phyloP scores from a whole-genome alignment of 1,139 yeast species.

The Candida glucosophila region DNA sequence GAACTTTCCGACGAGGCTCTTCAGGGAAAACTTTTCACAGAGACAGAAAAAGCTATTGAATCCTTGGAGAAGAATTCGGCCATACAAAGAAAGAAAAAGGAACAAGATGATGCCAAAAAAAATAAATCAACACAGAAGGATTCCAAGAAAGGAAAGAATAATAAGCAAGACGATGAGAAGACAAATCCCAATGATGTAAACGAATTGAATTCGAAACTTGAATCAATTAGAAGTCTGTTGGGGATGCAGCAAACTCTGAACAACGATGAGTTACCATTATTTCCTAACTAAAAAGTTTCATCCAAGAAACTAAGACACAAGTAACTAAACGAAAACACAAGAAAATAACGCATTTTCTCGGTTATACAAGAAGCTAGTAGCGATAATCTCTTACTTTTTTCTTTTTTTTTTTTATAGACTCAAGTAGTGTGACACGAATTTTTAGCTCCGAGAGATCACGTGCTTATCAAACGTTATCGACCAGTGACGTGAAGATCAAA shows the following conservation, averaged over 20 bases:
- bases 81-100: constrained; percentile 41
- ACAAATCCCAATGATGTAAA: constrained; percentile 26
- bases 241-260: constrained; percentile 11
- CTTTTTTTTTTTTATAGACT: too few species aligned
- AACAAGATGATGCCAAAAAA: too few species aligned
- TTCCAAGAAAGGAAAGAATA: constrained; percentile 9
- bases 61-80: constrained; percentile 66
- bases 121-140: constrained; percentile 5
- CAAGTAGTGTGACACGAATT: too few species aligned
- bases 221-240: constrained; percentile 16
- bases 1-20: constrained; percentile 58
- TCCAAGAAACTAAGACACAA: too few species aligned
- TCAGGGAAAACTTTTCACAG: constrained; percentile 54
- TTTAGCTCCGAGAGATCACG: too few species aligned
- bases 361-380: too few species aligned
- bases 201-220: constrained; percentile 28
- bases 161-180: constrained; percentile 14
- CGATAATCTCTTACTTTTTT: too few species aligned
- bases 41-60: constrained; percentile 49
- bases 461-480: too few species aligned
- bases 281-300: too few species aligned
- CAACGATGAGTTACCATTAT: constrained; percentile 16
- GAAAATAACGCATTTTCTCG: too few species aligned
- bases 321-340: too few species aligned
- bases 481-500: too few species aligned